Conservation (phyloP, 495 filamentous ascomycete species). For the Aspergillus sparsus region DNA sequence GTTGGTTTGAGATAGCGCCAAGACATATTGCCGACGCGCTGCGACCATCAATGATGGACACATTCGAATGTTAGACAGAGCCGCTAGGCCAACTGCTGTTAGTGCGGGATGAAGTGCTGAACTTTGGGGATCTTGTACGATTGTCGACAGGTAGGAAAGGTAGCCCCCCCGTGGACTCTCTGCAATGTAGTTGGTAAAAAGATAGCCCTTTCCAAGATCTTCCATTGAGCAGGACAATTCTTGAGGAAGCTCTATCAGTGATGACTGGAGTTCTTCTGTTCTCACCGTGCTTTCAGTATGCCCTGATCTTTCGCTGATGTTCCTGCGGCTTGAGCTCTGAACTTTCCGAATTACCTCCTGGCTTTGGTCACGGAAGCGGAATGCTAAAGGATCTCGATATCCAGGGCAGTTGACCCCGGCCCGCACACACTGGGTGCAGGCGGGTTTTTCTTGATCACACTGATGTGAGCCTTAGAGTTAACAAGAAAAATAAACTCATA, state of each 20-base stretch:
- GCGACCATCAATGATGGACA: conserved; percentile 21
- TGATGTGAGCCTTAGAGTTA: no score
- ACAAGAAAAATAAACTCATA: no score
- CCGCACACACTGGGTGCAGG: conserved; percentile 27
- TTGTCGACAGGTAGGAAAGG: conserved; percentile 16
- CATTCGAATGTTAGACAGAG: conserved; percentile 22
- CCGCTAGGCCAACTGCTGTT: conserved; percentile 20
- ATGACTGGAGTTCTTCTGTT: no score
- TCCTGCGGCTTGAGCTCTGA: neutral
- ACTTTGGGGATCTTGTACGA: conserved; percentile 9
- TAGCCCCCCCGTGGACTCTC: conserved; percentile 5
- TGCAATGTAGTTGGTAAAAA: no score
- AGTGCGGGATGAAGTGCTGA: conserved; percentile 19
- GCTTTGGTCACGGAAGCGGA: conserved; percentile 22
- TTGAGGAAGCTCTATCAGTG: no score
- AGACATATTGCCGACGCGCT: conserved; percentile 21
- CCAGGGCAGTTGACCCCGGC: conserved; percentile 22
- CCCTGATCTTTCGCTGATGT: no score
- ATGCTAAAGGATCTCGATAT: conserved; percentile 19
- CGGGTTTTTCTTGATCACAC: no score
- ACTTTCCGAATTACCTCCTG: conserved; percentile 19
- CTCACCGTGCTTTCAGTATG: no score
- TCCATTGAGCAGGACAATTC: no score
- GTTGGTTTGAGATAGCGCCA: conserved; percentile 22
- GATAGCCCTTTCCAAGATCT: no score